phyloP scores from a whole-genome alignment of 78 protist genomes.

The Thecamonas trahens region DNA sequence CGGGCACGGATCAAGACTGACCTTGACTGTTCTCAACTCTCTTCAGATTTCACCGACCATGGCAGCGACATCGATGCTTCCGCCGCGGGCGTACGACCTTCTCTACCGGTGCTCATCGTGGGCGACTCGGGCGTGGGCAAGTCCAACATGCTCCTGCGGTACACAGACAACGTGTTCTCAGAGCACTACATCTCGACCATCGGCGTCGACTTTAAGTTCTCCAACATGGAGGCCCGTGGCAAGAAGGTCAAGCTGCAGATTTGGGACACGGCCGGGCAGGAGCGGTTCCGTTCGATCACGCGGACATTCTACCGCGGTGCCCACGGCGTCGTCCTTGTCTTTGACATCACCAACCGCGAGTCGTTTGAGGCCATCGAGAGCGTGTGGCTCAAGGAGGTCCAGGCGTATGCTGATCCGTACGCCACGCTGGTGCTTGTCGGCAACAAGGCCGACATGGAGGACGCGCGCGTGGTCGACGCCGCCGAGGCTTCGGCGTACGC shows the following conservation, averaged over 20 bases:
- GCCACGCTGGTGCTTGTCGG: constrained; percentile 88
- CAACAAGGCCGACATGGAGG: constrained; percentile 84
- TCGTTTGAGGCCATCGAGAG: constrained; percentile 60
- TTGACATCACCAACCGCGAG: constrained; percentile 48
- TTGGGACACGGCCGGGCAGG: constrained; percentile 68
- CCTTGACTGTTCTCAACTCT: no score
- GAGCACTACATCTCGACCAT: constrained; percentile 71
- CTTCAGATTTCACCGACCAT: no score
- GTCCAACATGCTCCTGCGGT: constrained; percentile 69
- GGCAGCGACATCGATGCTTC: no score
- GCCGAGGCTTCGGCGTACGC: constrained; percentile 26
- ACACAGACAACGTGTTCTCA: constrained; percentile 68
- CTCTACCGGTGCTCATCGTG: constrained; percentile 10
- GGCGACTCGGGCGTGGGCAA: constrained; percentile 65
- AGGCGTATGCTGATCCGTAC: not conserved
- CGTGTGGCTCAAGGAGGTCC: constrained; percentile 50
- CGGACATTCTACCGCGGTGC: constrained; percentile 84
- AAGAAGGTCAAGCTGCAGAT: constrained; percentile 49
- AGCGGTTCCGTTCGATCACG: constrained; percentile 24
- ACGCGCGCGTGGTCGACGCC: constrained; percentile 33
- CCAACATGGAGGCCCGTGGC: constrained; percentile 48
- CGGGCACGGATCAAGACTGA: no score
- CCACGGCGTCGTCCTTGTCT: constrained; percentile 85
- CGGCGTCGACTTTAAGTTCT: constrained; percentile 83
- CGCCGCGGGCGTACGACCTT: no score